phyloP scores from a whole-genome alignment of 192 early-diverging fungal genomes.

The Dimargaris xerosporica region DNA sequence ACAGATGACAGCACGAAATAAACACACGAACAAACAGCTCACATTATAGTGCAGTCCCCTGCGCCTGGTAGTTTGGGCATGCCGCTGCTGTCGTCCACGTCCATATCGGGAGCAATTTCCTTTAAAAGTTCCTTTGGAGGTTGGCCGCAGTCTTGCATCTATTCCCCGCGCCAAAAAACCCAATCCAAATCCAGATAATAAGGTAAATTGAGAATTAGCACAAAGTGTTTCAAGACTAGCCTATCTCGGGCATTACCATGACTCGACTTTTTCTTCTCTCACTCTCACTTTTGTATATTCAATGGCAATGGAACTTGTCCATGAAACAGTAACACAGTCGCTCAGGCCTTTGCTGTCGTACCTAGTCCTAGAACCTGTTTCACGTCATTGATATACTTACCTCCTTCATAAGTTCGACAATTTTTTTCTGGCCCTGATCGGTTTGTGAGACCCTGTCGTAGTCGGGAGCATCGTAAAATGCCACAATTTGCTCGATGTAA shows the following conservation, averaged over 20 bases:
- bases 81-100: constrained; percentile 53
- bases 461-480: constrained; percentile 55
- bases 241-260: no score
- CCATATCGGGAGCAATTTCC: constrained; percentile 81
- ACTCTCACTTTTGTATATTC: no score
- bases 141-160: constrained; percentile 95
- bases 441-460: constrained; percentile 38
- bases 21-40: neutral
- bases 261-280: no score
- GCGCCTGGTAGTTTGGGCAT: constrained; percentile 42
- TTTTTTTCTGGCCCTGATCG: constrained; percentile 49
- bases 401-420: constrained; percentile 89
- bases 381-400: constrained; percentile 22
- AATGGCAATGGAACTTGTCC: no score
- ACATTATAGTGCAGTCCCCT: constrained; percentile 16
- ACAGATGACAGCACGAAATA: neutral
- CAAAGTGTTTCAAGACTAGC: no score
- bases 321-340: no score
- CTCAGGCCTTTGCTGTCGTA: no score
- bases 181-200: neutral
- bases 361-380: no score
- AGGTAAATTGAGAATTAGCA: no score
- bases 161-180: constrained; percentile 4
- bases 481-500: constrained; percentile 67
- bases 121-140: constrained; percentile 83